A percentile compares a stretch with the other conserved stretches of the same genome.
Conservation (phyloP, 148 eudicot genomes). For the Euryodendron excelsum region DNA sequence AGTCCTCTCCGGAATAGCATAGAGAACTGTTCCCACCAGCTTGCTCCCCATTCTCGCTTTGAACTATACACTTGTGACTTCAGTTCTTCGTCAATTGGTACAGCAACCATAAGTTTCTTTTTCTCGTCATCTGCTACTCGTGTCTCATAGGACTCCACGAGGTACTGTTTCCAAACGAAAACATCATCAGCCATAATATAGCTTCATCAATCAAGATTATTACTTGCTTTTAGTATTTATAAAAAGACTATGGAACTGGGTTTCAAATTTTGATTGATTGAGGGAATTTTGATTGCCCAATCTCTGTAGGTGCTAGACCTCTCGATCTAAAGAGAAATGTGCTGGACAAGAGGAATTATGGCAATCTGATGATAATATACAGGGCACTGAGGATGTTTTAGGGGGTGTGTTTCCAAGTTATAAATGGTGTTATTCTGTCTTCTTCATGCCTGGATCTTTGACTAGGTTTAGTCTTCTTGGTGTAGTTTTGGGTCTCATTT, state of each 20-base stretch:
- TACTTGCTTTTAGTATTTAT: neutral
- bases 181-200: neutral
- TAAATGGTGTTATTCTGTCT: too few relatives aligned
- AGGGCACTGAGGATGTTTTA: too few relatives aligned
- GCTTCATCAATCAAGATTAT: neutral
- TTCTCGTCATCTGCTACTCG: conserved; percentile 72
- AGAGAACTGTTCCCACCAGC: conserved; percentile 83
- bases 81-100: conserved; percentile 58
- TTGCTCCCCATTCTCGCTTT: conserved; percentile 87
- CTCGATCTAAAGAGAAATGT: too few relatives aligned
- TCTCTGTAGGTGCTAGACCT: neutral
- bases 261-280: too few relatives aligned
- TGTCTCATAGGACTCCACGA: conserved; percentile 85
- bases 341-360: too few relatives aligned
- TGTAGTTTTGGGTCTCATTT: too few relatives aligned
- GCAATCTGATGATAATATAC: too few relatives aligned
- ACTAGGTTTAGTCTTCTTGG: too few relatives aligned
- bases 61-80: conserved; percentile 27
- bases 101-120: conserved; percentile 54
- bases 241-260: too few relatives aligned
- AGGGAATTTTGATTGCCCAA: too few relatives aligned
- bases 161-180: conserved; percentile 46
- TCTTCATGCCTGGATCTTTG: too few relatives aligned
- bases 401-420: too few relatives aligned
- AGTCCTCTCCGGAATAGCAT: conserved; percentile 79